These are phyloP conservation scores for Hypomyces perniciosus DNA, from an alignment of 2,329 filamentous ascomycete genomes.

Conservation along the genomic window DNA sequence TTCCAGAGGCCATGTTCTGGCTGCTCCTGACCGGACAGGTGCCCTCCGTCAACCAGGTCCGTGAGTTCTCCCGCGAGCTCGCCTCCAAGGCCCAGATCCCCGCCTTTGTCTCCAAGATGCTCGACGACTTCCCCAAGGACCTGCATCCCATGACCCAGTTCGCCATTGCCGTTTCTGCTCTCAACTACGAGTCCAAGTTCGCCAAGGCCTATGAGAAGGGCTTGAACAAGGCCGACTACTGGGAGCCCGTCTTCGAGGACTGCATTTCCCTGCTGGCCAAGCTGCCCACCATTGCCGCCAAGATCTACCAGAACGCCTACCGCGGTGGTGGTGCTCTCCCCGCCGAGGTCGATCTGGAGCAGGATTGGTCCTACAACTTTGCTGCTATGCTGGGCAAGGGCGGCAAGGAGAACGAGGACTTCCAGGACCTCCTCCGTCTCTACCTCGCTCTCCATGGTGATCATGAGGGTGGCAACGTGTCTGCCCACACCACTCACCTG, in stretches of 20 bases:
- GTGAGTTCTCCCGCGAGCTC: constrained; percentile 75
- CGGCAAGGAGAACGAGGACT: constrained; percentile 80
- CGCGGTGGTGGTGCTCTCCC: constrained; percentile 67
- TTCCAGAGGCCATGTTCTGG: constrained; percentile 99
- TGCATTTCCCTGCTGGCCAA: constrained; percentile 90
- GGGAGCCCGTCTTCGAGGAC: constrained; percentile 97
- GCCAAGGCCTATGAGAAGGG: constrained; percentile 89
- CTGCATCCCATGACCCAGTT: constrained; percentile 99
- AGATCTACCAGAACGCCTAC: constrained; percentile 94
- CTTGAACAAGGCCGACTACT: constrained; percentile 93
- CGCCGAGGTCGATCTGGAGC: constrained; percentile 68
- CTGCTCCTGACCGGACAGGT: constrained; percentile 89
- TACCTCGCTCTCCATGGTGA: constrained; percentile 97
- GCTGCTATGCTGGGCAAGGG: constrained; percentile 91
- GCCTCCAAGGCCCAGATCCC: constrained; percentile 82
- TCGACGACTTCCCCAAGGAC: constrained; percentile 81
- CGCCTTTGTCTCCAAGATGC: constrained; percentile 75
- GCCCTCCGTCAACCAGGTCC: constrained; percentile 74
- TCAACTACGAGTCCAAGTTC: constrained; percentile 92
- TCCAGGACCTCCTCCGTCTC: constrained; percentile 89
- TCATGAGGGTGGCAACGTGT: constrained; percentile 97
- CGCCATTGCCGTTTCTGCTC: constrained; percentile 86
- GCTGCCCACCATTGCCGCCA: constrained; percentile 91
- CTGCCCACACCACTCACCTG: constrained; percentile 88
- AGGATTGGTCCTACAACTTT: constrained; percentile 99